Evolutionary conservation across 2,329 filamentous ascomycete species (phyloP), one percentile per base, ranked within the genome.

Genomic region (Didymellaceae sp.): DNA sequence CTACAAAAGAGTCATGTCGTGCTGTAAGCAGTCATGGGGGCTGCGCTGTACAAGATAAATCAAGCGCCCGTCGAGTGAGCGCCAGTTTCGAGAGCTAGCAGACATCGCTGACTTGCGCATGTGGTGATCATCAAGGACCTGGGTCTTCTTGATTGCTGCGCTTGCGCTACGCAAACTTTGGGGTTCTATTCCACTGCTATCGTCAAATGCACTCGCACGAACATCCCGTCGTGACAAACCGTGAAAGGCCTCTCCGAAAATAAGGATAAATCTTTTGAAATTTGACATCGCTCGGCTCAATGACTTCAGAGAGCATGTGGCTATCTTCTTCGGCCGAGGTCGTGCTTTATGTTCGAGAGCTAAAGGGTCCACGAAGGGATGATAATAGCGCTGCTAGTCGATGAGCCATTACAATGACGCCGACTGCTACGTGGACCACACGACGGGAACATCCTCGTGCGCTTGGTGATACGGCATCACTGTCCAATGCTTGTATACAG

Each of bases 311-410:
- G 41, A 54, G 43, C 52, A 44, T 45, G 42, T 39, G 32, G 34
- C 45, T 28, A 33, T 44, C 38, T 54, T 37, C 16, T 48, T 68
- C 63, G 65, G 65, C 65, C 65, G 65, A 67, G 51, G 52, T 33
- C 31, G 24, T n/a, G 39, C 18, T 28, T n/a, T 46, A 22, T 43
- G 37, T 22, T 32, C 31, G 21, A 52, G 46, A 37, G 45, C 31
- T 38, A 38, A 41, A 53, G 39, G 34, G 35, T 37, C 41, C 35
- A 42, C 21, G 37, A 54, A 41, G 13, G 18, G 39, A 52, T 43
- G 38, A 33, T 32, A 53, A 58, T 57, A 60, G 58, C 49, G 52
- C 54, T 57, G 51, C 65, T 59, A 55, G 50, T 58, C 21, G 53
- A 56, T 54, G 55, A 61, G 52, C 55, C 42, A 58, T 55, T 44